Conservation (phyloP, 1,284 basidiomycete species). For the Pseudozyma sp. region DNA sequence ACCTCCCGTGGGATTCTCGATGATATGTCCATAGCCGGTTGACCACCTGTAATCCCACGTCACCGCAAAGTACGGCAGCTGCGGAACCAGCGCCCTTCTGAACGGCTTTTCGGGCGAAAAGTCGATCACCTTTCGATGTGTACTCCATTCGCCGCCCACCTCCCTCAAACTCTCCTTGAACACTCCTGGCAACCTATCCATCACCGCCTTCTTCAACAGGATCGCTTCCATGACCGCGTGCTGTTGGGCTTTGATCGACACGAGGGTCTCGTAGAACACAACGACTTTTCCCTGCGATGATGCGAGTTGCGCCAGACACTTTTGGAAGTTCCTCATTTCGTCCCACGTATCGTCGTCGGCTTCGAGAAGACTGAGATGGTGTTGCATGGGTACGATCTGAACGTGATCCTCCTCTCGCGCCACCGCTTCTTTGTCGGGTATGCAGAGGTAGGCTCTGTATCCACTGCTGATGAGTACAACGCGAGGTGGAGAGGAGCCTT, state of each 20-base stretch:
- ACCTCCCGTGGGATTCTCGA: conserved; percentile 70
- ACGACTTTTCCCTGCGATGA: conserved; percentile 84
- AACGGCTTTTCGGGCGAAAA: conserved; percentile 74
- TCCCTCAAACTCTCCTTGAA: conserved; percentile 94
- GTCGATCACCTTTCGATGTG: conserved; percentile 95
- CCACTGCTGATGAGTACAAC: conserved; percentile 90
- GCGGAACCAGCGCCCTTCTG: conserved; percentile 78
- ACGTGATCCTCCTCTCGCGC: conserved; percentile 78
- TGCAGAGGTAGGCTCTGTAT: conserved; percentile 86
- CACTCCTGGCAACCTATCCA: conserved; percentile 87
- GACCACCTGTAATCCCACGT: conserved; percentile 93
- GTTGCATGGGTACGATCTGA: conserved; percentile 89
- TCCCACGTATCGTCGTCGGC: conserved; percentile 97
- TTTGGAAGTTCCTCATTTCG: conserved; percentile 87
- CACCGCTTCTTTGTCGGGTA: conserved; percentile 86
- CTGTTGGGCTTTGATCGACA: conserved; percentile 84
- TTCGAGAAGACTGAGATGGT: conserved; percentile 89
- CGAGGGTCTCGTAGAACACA: conserved; percentile 92
- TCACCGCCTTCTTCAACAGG: conserved; percentile 85
- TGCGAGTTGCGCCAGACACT: conserved; percentile 94
- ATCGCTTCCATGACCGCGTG: conserved; percentile 93
- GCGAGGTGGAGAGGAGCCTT: conserved; percentile 76
- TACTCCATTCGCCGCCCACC: conserved; percentile 95
- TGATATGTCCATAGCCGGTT: conserved; percentile 80
- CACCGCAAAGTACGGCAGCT: conserved; percentile 98